Conservation (phyloP, 2,329 filamentous ascomycete species). For the Verticillium longisporum region DNA sequence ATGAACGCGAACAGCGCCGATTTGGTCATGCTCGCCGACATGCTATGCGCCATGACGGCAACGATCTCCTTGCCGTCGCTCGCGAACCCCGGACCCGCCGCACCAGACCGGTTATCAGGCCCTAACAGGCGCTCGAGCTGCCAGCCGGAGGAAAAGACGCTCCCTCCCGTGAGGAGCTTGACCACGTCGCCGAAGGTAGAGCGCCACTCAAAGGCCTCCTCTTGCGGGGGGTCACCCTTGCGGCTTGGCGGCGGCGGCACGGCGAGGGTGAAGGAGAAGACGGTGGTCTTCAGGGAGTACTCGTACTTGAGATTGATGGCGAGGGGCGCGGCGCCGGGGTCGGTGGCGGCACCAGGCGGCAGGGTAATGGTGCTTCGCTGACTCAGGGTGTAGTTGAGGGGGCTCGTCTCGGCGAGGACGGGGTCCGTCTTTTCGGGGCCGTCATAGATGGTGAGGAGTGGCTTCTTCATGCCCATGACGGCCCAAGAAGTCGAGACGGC, state of each 20-base stretch:
- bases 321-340: background rate
- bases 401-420: background rate
- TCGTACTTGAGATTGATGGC: background rate
- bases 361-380: slow-evolving; percentile 3
- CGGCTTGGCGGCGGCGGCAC: background rate
- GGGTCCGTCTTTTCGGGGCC: slow-evolving; percentile 2
- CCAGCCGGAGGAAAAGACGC: slow-evolving; percentile 6
- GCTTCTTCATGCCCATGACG: slow-evolving; percentile 3
- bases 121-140: slow-evolving; percentile 8
- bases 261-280: background rate
- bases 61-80: slow-evolving; percentile 12
- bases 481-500: background rate
- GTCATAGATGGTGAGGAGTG: slow-evolving; percentile 4
- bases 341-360: background rate
- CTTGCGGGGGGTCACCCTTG: background rate
- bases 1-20: slow-evolving; percentile 7
- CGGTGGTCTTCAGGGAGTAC: slow-evolving; percentile 1
- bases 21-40: slow-evolving; percentile 6
- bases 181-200: slow-evolving; percentile 6
- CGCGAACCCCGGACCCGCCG: slow-evolving; percentile 3
- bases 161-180: slow-evolving; percentile 3
- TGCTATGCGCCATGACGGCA: slow-evolving; percentile 8
- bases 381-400: background rate
- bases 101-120: background rate
- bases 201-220: slow-evolving; percentile 10